Evolutionary conservation across 345 rosid genomes (phyloP), one percentile per base, ranked within the genome.

Genomic region (Zanthoxylum bungeanum): DNA sequence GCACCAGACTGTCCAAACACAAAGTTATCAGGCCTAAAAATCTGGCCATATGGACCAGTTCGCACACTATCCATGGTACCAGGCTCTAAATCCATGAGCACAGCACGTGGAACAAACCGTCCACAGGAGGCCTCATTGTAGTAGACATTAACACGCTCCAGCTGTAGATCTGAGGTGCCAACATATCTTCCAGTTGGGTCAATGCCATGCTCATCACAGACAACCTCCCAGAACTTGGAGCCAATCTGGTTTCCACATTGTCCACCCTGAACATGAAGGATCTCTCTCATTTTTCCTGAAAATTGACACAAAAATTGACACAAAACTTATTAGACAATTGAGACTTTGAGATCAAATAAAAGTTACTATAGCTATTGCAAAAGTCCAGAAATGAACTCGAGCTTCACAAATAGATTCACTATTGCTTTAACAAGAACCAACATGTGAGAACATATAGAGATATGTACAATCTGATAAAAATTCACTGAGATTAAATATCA

Each of bases 231-330:
- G 42, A 80, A 80, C 72, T 80, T 80, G 61, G 84, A 71, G 63
- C 84, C 84, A 51, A 80, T 80, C 76, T 80, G 84, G 84, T 80
- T 80, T 10, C 84, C 84, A n/a, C 84, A 80, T 56, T 80, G 84
- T 22, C 84, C 84, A 25, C 79, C 84, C 53, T 80, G 81, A 27
- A 80, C 42, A 11, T 80, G 84, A 71, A 80, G 84, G 78, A 80
- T 80, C 76, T 80, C 84, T 68, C 84, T 73, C 84, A 80, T 80
- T 69, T 62, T 76, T 16, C 36, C 66, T 69, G 49, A 44, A 47
- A 37, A 24, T 59, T n/a, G n/a, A n/a, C n/a, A n/a, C n/a, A n/a
- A n/a, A n/a, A n/a, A n/a, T n/a, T n/a, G n/a, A n/a, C n/a, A n/a
- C n/a, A n/a, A n/a, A n/a, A n/a, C n/a, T n/a, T n/a, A n/a, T n/a